Evolutionary conservation across 2,329 filamentous ascomycete genomes (phyloP).

Genomic region (Neofusicoccum sp.): DNA sequence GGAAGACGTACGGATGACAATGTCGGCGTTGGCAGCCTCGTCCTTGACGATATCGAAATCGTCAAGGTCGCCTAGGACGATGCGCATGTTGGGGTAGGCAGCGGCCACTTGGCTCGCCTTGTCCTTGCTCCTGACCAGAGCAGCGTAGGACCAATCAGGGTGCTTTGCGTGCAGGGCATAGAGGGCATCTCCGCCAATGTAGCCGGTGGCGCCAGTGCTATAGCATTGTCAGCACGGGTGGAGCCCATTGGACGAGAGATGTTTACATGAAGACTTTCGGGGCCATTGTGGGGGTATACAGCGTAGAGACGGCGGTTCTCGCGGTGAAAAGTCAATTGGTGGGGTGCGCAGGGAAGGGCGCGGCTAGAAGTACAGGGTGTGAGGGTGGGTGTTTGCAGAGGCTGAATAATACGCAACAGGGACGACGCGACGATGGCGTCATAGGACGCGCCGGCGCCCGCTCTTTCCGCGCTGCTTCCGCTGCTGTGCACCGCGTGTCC

Average conservation of each 20-base stretch:
- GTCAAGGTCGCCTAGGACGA: conserved; percentile 14
- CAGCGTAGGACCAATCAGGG: conserved; percentile 9
- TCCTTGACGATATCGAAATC: conserved; percentile 12
- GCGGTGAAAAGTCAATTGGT: too few relatives aligned
- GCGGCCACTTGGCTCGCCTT: not conserved
- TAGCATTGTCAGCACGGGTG: not conserved
- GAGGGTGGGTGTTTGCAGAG: too few relatives aligned
- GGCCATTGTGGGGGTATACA: not conserved
- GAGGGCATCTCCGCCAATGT: conserved; percentile 17
- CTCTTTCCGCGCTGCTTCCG: too few relatives aligned
- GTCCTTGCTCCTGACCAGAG: conserved; percentile 1
- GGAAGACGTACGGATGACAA: conserved; percentile 24
- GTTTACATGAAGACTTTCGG: conserved; percentile 1
- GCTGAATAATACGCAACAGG: too few relatives aligned
- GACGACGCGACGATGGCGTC: too few relatives aligned
- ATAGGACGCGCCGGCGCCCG: too few relatives aligned
- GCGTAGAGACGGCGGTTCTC: too few relatives aligned
- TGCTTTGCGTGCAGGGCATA: conserved; percentile 8
- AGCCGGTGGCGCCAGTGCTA: conserved; percentile 15
- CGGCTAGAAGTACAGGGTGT: too few relatives aligned
- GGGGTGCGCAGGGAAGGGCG: too few relatives aligned
- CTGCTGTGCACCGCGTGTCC: too few relatives aligned
- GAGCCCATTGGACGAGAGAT: not conserved
- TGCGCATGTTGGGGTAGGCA: conserved; percentile 7
- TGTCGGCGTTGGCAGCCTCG: conserved; percentile 10